These are phyloP conservation scores for Phalaenopsis equestris DNA, from an alignment of 106 monocot species.

Conservation along the genomic window DNA sequence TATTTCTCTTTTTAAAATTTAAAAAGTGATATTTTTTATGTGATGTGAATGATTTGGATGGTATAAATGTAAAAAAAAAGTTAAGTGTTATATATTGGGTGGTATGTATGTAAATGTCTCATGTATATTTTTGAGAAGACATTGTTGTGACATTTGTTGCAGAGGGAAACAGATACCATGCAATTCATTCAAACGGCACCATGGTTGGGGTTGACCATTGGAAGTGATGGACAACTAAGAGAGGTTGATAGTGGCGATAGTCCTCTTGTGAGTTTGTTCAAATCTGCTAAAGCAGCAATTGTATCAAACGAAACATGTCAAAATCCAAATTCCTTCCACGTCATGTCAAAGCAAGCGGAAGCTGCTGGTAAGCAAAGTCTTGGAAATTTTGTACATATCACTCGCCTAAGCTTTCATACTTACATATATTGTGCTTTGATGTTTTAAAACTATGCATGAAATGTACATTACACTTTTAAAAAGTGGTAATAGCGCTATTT, in stretches of 20 bases:
- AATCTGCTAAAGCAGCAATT: constrained; percentile 46
- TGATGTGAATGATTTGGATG: too few species aligned
- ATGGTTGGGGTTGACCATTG: constrained; percentile 72
- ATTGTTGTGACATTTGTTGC: neutral
- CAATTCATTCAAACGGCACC: constrained; percentile 90
- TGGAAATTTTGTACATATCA: too few species aligned
- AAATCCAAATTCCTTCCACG: constrained; percentile 55
- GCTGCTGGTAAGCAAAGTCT: constrained; percentile 69
- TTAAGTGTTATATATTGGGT: too few species aligned
- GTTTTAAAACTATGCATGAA: too few species aligned
- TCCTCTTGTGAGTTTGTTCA: constrained; percentile 62
- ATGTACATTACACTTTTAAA: too few species aligned
- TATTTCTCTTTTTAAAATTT: too few species aligned
- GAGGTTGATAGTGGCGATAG: constrained; percentile 29
- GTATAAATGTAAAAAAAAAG: too few species aligned
- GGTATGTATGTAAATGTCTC: too few species aligned
- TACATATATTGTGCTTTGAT: too few species aligned
- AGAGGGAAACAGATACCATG: constrained; percentile 66
- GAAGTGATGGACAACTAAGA: constrained; percentile 65
- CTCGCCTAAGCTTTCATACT: too few species aligned
- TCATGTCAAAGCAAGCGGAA: constrained; percentile 95
- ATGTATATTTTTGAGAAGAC: neutral
- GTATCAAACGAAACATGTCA: constrained; percentile 36
- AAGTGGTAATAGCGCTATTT: too few species aligned
- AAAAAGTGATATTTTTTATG: too few species aligned